phyloP scores from a whole-genome alignment of 23 red algal genomes.

The Gracilaria domingensis region DNA sequence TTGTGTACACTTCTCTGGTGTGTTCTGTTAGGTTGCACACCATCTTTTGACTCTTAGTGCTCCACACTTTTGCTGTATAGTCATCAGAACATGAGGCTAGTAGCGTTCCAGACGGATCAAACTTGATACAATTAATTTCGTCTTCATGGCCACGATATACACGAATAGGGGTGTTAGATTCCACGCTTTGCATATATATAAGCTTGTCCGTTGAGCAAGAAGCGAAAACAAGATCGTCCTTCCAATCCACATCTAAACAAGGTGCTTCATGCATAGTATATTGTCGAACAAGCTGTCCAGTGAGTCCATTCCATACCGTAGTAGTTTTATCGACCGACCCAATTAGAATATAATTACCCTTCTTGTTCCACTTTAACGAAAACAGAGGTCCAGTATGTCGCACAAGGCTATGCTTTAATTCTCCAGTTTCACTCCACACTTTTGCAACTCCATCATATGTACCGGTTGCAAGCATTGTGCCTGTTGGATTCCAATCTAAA shows the following conservation, averaged over 20 bases:
- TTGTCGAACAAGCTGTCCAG: slow-evolving; percentile 79
- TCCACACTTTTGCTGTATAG: slow-evolving; percentile 95
- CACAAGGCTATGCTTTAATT: slow-evolving; percentile 69
- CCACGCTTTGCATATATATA: slow-evolving; percentile 82
- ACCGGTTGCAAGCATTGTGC: slow-evolving; percentile 76
- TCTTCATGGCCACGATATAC: slow-evolving; percentile 89
- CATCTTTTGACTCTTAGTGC: slow-evolving; percentile 54
- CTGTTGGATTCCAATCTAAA: slow-evolving; percentile 89
- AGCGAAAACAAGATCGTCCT: slow-evolving; percentile 90
- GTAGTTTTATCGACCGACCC: slow-evolving; percentile 90
- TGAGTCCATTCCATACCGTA: slow-evolving; percentile 80
- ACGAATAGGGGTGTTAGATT: slow-evolving; percentile 72
- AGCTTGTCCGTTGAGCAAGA: slow-evolving; percentile 96
- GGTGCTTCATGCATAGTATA: slow-evolving; percentile 86
- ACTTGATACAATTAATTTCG: slow-evolving; percentile 93
- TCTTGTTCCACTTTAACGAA: slow-evolving; percentile 95
- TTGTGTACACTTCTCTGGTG: slow-evolving; percentile 91
- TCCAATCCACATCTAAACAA: slow-evolving; percentile 93
- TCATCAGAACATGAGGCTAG: slow-evolving; percentile 98
- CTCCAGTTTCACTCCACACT: slow-evolving; percentile 88
- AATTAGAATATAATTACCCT: slow-evolving; percentile 81
- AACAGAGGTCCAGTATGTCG: slow-evolving; percentile 91
- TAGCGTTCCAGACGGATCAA: slow-evolving; percentile 90
- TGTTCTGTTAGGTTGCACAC: slow-evolving; percentile 86
- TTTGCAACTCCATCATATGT: slow-evolving; percentile 87